Evolutionary conservation across 2,329 filamentous ascomycete species (phyloP), one percentile per base, ranked within the genome.

Genomic region (Huntiella savannae): DNA sequence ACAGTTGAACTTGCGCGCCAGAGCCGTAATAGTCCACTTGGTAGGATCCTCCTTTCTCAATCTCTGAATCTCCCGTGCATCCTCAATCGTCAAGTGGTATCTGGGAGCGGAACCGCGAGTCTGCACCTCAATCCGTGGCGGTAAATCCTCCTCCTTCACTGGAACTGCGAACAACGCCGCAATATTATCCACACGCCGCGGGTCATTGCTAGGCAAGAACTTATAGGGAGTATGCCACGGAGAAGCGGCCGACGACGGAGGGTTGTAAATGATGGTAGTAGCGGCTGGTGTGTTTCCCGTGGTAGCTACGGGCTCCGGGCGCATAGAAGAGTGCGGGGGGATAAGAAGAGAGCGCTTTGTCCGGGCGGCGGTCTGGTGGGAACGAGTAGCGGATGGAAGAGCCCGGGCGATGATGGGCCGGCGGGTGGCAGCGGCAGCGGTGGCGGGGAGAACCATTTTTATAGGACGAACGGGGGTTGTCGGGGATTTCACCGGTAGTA

Each of bases 171-270:
- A 59, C 33, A 73, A 64, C 36, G 63, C 57, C 12, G 62, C 59
- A 36, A 71, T 60, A 57, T 69, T 66, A 40, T 66, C 64, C 45
- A 62, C 60, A 22, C 71, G 68, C 40, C 71, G 68, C 12, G 71
- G 69, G 55, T 76, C 73, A 52, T 56, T 59, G 43, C 64, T 66
- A 46, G 75, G 75, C 28, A 79, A 68, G 61, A 79, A 79, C 57
- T 75, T 71, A 61, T 76, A 70, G 48, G 75, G 75, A n/a, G 75
- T 79, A 62, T 79, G 70, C 55, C 66, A 67, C 48, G 76, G 73
- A n/a, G 71, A 69, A 3, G 70, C 62, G 47, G 66, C 63, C 7
- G 70, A 65, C 12, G 69, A 61, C 19, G 71, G 71, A 36, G 71
- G 71, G 61, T 73, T 74, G 63, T 70, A 74, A 57, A 75, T 65